phyloP scores from a whole-genome alignment of 352 stramenopile genomes.

The Globisporangium spiculum region DNA sequence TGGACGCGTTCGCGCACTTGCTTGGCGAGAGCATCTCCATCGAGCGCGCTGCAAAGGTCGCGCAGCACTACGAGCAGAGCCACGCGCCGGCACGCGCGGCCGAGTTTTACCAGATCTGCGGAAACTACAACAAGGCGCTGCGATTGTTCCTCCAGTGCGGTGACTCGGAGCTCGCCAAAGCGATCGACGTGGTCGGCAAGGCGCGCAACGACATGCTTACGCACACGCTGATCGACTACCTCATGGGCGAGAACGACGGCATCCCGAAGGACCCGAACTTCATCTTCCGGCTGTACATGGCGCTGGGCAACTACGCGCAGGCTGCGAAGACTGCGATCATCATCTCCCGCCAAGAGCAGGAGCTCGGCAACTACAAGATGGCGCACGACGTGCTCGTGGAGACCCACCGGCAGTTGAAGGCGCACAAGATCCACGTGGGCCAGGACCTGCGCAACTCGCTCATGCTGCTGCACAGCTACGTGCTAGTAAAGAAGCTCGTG shows the following conservation, averaged over 20 bases:
- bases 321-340: conserved; percentile 93
- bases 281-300: conserved; percentile 94
- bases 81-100: conserved; percentile 75
- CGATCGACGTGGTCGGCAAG: conserved; percentile 93
- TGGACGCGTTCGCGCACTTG: conserved; percentile 84
- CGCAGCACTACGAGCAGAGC: conserved; percentile 88
- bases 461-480: conserved; percentile 92
- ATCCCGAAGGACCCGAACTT: conserved; percentile 94
- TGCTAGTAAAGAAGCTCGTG: conserved; percentile 92
- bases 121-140: conserved; percentile 90
- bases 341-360: conserved; percentile 92
- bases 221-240: conserved; percentile 93
- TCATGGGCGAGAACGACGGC: conserved; percentile 94
- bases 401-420: conserved; percentile 83
- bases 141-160: conserved; percentile 89
- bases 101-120: conserved; percentile 88
- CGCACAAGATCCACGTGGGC: conserved; percentile 85
- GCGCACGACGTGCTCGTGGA: conserved; percentile 91
- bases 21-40: conserved; percentile 83
- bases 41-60: conserved; percentile 86
- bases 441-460: conserved; percentile 86
- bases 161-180: conserved; percentile 79
- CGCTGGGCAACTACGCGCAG: conserved; percentile 92
- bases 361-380: conserved; percentile 91
- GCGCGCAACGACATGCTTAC: conserved; percentile 93